These are phyloP conservation scores for Myriangium duriaei DNA, from an alignment of 2,329 filamentous ascomycete species.

Conservation along the genomic window DNA sequence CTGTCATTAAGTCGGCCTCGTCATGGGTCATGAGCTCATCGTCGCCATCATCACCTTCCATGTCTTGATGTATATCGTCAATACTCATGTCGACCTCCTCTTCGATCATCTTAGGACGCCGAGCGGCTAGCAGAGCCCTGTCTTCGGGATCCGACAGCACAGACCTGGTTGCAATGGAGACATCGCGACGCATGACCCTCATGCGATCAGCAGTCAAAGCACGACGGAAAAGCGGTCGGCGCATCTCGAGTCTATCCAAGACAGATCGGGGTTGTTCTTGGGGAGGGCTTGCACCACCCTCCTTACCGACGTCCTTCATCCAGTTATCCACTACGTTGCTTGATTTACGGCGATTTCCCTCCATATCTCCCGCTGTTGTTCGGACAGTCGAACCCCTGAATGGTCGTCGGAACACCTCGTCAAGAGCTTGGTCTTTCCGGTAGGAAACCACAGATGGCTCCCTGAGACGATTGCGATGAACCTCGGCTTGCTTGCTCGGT, in stretches of 20 bases:
- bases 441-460: conserved; percentile 82
- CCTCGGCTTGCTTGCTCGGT: conserved; percentile 12
- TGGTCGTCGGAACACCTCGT: conserved; percentile 71
- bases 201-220: conserved; percentile 30
- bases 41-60: conserved; percentile 68
- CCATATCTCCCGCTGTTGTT: conserved; percentile 33
- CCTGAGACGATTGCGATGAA: conserved; percentile 28
- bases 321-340: conserved; percentile 75
- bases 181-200: conserved; percentile 27
- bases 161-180: conserved; percentile 41
- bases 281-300: conserved; percentile 42
- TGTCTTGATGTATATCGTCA: conserved; percentile 44
- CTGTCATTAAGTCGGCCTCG: conserved; percentile 22
- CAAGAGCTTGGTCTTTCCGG: conserved; percentile 78
- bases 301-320: conserved; percentile 61
- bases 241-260: conserved; percentile 44
- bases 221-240: conserved; percentile 40
- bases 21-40: conserved; percentile 80
- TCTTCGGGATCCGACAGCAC: conserved; percentile 46
- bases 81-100: conserved; percentile 27
- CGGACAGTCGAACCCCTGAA: conserved; percentile 50
- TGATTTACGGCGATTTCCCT: conserved; percentile 53
- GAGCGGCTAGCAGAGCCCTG: conserved; percentile 23
- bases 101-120: conserved; percentile 30
- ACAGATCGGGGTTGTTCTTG: conserved; percentile 48